These are phyloP conservation scores for Clavispora asparagi DNA, from an alignment of 805 yeast species.

Conservation along the genomic window DNA sequence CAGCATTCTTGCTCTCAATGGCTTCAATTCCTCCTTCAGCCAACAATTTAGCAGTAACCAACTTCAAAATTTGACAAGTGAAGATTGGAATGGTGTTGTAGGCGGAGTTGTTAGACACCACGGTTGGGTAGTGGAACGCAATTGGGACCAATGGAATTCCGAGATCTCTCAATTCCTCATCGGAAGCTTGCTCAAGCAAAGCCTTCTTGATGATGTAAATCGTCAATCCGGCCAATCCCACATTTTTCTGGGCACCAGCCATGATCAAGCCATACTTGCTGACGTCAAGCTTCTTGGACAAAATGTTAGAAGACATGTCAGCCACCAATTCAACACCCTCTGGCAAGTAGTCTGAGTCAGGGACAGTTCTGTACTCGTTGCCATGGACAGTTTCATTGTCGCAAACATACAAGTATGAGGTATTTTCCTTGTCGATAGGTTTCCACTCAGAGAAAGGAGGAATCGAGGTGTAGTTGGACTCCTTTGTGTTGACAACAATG, in stretches of 20 bases:
- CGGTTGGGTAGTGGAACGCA: slow-evolving; percentile 82
- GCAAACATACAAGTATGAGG: slow-evolving; percentile 85
- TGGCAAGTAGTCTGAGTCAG: slow-evolving; percentile 54
- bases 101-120: slow-evolving; percentile 83
- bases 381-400: slow-evolving; percentile 98
- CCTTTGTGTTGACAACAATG: slow-evolving; percentile 61
- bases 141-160: slow-evolving; percentile 82
- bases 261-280: slow-evolving; percentile 81
- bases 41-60: slow-evolving; percentile 64
- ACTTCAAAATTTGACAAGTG: slow-evolving; percentile 78
- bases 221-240: slow-evolving; percentile 94
- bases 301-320: slow-evolving; percentile 90
- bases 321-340: slow-evolving; percentile 76
- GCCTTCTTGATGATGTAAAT: slow-evolving; percentile 84
- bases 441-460: slow-evolving; percentile 68
- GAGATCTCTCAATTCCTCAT: slow-evolving; percentile 51
- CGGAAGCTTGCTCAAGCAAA: slow-evolving; percentile 62
- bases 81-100: slow-evolving; percentile 95
- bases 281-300: slow-evolving; percentile 77
- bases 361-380: slow-evolving; percentile 61
- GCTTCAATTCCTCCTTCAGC: slow-evolving; percentile 64
- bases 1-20: slow-evolving; percentile 52
- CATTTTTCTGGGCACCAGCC: slow-evolving; percentile 98
- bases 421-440: slow-evolving; percentile 46
- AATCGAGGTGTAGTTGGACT: slow-evolving; percentile 55